Evolutionary conservation across 345 rosid genomes (phyloP), one percentile per base, ranked within the genome.

Genomic region (Chamaenerion angustifolium): DNA sequence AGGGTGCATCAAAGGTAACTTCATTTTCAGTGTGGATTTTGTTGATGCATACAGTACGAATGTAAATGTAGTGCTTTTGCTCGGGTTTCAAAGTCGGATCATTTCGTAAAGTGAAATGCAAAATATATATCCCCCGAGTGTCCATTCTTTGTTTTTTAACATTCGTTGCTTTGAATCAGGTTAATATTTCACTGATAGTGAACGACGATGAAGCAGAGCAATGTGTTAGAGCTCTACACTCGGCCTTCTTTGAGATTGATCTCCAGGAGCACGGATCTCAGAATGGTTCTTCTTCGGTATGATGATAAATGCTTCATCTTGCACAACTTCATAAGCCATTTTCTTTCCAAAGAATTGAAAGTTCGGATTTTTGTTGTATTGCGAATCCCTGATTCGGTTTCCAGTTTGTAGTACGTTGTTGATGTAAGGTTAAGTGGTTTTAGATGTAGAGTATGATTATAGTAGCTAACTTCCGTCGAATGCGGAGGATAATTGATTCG

Each of bases 1-100:
- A 93, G 77, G 96, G 99, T 44, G 96, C 99, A 56, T 93, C 99
- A 12, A 93, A 93, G 96, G 98, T 92, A 54, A 52, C 0, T 41
- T 27, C 45, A 35, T 27, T 31, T 17, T 8, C 8, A n/a, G 16
- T 12, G 5, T 31, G 25, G 4, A 31, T 31, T 31, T 5, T 31
- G 37, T 5, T 31, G 37, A 31, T 12, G 18, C 12, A 12, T 17
- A 15, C n/a, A n/a, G n/a, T n/a, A n/a, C n/a, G n/a, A n/a, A n/a
- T 45, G 13, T 11, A 48, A 10, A 3, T 48, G 25, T 21, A 21
- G 2, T 21, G 25, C 25, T 21, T 21, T 21, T 21, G 25, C 25
- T 21, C 25, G n/a, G n/a, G n/a, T n/a, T n/a, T n/a, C n/a, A n/a
- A n/a, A n/a, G n/a, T n/a, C n/a, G n/a, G 21, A 6, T 1, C 27